Evolutionary conservation across 768 basidiomycete genomes (phyloP), one percentile per base, ranked within the genome.

Genomic region (Boletus subcaerulescens): DNA sequence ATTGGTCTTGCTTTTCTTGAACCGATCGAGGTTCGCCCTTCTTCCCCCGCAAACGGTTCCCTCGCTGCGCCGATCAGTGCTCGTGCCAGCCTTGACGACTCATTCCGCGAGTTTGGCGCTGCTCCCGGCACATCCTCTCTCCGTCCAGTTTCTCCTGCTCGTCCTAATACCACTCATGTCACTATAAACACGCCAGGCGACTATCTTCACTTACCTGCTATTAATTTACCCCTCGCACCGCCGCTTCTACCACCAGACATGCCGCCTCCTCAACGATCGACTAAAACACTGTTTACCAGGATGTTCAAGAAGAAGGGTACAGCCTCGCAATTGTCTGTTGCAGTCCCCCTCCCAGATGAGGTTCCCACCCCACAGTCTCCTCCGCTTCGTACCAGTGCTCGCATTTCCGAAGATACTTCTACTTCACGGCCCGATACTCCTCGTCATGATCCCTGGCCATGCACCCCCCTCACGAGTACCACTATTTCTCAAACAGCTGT

Each of bases 1-100:
- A 80, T 92, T 15, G 87, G 85, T 35, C 77, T 95, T 5, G 90
- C 84, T 5, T 62, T 86, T n/a, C 72, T 93, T 3, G 92, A 94
- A 64, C 88, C 89, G 3, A 78, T 90, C 9, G 91, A 94, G 65
- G 82, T 93, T 48, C 87, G 82, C 82, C 64, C 49, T 49, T 53
- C 57, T 48, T 31, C 44, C 20, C 48, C 57, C 50, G 59, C 60
- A 31, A 59, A 33, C 26, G 52, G 53, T 41, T 45, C 29, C 12
- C 50, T 48, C 50, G 57, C 53, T 17, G 36, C 45, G 39, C 58
- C 53, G 40, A 52, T 36, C 56, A 66, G 63, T 48, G 52, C 65
- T 38, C 67, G 73, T 45, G 60, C 71, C 35, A 71, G 75, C 55
- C 43, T 73, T 22, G 66, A 72, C 26, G 61, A 50, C 39, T 38